Evolutionary conservation across 768 basidiomycete species (phyloP).

Genomic region (Suillus tomentosus): DNA sequence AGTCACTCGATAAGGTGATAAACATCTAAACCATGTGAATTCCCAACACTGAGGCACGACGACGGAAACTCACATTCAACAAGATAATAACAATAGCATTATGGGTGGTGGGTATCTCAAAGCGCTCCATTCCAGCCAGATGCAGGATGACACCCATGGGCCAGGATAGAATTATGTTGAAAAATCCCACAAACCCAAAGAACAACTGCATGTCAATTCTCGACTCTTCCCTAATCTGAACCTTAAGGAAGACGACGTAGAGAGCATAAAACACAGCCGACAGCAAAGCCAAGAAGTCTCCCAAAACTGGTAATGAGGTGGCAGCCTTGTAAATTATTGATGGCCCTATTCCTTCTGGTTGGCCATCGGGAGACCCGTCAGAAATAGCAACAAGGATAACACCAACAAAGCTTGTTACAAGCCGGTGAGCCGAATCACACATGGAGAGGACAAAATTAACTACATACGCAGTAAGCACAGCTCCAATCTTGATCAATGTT

Average conservation of each 20-base stretch:
- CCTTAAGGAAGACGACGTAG: conserved; percentile 89
- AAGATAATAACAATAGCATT: conserved; percentile 51
- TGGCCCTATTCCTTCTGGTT: conserved; percentile 9
- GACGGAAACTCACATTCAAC: conserved; percentile 50
- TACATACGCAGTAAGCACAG: conserved; percentile 77
- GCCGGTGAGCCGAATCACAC: conserved; percentile 12
- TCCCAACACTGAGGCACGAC: background rate
- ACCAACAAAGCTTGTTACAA: conserved; percentile 64
- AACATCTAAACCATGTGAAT: conserved; percentile 56
- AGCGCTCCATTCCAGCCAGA: conserved; percentile 65
- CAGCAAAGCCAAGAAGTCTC: conserved; percentile 83
- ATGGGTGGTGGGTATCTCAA: conserved; percentile 64
- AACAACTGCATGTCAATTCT: conserved; percentile 92
- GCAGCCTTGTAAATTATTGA: conserved; percentile 19
- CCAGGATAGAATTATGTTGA: conserved; percentile 77
- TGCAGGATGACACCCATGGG: conserved; percentile 81
- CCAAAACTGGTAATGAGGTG: conserved; percentile 44
- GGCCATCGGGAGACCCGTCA: conserved; percentile 51
- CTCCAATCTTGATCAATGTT: conserved; percentile 68
- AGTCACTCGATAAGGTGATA: conserved; percentile 84
- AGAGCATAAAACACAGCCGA: conserved; percentile 87
- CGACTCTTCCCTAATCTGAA: conserved; percentile 77
- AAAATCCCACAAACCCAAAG: conserved; percentile 91
- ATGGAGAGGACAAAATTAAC: background rate
- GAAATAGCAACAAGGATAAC: conserved; percentile 89